A percentile compares a stretch with the other conserved stretches of the same genome.
Conservation (phyloP, 148 eudicot genomes). For the Chenopodium suecicum region DNA sequence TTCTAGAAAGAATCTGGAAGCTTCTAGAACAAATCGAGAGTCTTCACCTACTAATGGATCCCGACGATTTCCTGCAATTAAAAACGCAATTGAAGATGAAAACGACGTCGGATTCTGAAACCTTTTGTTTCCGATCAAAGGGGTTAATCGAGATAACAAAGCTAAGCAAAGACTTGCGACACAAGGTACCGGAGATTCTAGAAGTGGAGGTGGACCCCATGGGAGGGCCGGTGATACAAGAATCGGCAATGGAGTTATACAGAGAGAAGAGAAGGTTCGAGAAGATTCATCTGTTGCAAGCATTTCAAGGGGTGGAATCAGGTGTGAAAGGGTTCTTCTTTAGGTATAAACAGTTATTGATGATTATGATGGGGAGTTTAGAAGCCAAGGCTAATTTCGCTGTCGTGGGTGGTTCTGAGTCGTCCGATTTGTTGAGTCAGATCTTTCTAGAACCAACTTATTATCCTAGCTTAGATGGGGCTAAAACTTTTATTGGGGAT, state of each 20-base stretch:
- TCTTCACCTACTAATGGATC: slow-evolving; percentile 62
- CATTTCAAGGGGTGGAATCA: slow-evolving; percentile 67
- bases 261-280: slow-evolving; percentile 39
- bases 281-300: slow-evolving; percentile 68
- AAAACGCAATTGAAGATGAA: slow-evolving; percentile 56
- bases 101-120: slow-evolving; percentile 41
- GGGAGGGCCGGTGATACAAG: slow-evolving; percentile 74
- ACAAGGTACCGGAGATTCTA: slow-evolving; percentile 58
- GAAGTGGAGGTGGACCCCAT: slow-evolving; percentile 75
- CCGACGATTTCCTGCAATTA: slow-evolving; percentile 56
- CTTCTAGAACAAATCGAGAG: slow-evolving; percentile 50
- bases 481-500: slow-evolving; percentile 78
- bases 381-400: slow-evolving; percentile 51
- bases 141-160: slow-evolving; percentile 52
- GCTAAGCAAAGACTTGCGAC: slow-evolving; percentile 53
- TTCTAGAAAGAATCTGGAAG: slow-evolving; percentile 59
- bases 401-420: slow-evolving; percentile 24
- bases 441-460: slow-evolving; percentile 73
- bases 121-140: slow-evolving; percentile 64
- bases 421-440: slow-evolving; percentile 51
- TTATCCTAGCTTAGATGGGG: slow-evolving; percentile 87
- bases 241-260: slow-evolving; percentile 74
- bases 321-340: slow-evolving; percentile 66
- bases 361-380: slow-evolving; percentile 62
- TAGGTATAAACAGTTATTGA: slow-evolving; percentile 60